Percentiles rank a stretch among this genome's conserved stretches.
phyloP scores from a whole-genome alignment of 2,329 filamentous ascomycete genomes.

The Amauroascus verrucosus region DNA sequence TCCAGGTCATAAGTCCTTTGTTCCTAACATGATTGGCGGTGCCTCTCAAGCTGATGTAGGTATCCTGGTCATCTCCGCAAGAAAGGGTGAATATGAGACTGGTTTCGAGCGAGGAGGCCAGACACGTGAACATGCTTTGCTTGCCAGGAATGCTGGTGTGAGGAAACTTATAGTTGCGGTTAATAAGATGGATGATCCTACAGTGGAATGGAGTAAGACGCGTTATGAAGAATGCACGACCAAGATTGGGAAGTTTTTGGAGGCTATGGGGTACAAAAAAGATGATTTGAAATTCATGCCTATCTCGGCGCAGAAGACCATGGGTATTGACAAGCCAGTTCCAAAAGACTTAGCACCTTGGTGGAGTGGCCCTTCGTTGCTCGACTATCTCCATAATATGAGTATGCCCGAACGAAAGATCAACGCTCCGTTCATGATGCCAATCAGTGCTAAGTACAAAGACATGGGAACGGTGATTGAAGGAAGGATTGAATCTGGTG shows the following conservation, averaged over 20 bases:
- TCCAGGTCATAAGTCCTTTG: slow-evolving; percentile 94
- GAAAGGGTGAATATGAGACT: slow-evolving; percentile 98
- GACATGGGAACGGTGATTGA: slow-evolving; percentile 97
- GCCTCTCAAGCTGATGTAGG: slow-evolving; percentile 89
- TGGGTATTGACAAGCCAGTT: slow-evolving; percentile 82
- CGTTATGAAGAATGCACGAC: slow-evolving; percentile 87
- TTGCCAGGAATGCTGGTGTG: slow-evolving; percentile 96
- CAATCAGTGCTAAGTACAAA: slow-evolving; percentile 87
- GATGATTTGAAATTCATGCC: slow-evolving; percentile 92
- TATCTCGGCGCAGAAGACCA: slow-evolving; percentile 75
- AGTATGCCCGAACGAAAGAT: slow-evolving; percentile 86
- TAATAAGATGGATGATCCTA: slow-evolving; percentile 99
- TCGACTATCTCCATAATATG: slow-evolving; percentile 95
- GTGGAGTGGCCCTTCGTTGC: slow-evolving; percentile 80
- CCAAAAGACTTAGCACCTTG: slow-evolving; percentile 66
- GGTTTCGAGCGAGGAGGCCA: slow-evolving; percentile 95
- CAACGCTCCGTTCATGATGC: slow-evolving; percentile 99
- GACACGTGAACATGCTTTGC: slow-evolving; percentile 92
- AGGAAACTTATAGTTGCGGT: slow-evolving; percentile 91
- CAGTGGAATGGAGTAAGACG: slow-evolving; percentile 89
- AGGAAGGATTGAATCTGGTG: slow-evolving; percentile 90
- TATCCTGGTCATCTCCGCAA: slow-evolving; percentile 87
- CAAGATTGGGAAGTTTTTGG: slow-evolving; percentile 80
- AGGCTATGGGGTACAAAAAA: slow-evolving; percentile 92
- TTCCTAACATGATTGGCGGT: slow-evolving; percentile 96